These are phyloP conservation scores for Chondrostereum purpureum DNA, from an alignment of 1,284 basidiomycete genomes.

Conservation along the genomic window DNA sequence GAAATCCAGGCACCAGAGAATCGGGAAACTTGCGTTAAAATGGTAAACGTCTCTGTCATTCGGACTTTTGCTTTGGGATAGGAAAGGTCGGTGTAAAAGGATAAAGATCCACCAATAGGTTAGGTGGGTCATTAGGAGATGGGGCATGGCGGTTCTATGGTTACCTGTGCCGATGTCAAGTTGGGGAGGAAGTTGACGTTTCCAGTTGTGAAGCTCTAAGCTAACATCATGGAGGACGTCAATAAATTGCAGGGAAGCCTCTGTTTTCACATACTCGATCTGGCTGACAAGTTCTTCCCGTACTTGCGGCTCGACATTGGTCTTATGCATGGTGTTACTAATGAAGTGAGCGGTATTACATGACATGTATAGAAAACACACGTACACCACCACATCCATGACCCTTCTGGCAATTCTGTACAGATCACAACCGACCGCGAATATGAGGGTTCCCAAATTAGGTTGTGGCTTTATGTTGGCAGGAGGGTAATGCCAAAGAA, in stretches of 20 bases:
- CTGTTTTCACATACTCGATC: slow-evolving; percentile 32
- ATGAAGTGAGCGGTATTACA: neutral
- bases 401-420: slow-evolving; percentile 39
- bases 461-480: slow-evolving; percentile 29
- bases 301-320: slow-evolving; percentile 19
- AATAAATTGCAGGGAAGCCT: too few species aligned
- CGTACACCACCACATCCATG: slow-evolving; percentile 43
- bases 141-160: slow-evolving; percentile 45
- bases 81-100: slow-evolving; percentile 61
- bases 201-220: slow-evolving; percentile 43
- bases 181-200: slow-evolving; percentile 35
- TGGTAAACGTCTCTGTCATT: slow-evolving; percentile 44
- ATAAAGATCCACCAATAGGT: slow-evolving; percentile 61
- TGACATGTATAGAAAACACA: slow-evolving; percentile 21
- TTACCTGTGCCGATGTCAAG: slow-evolving; percentile 46
- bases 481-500: slow-evolving; percentile 27
- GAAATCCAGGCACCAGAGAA: too few species aligned
- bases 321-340: slow-evolving; percentile 16
- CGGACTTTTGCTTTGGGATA: slow-evolving; percentile 32
- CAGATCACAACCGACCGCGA: slow-evolving; percentile 38
- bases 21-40: slow-evolving; percentile 7
- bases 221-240: slow-evolving; percentile 22
- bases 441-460: slow-evolving; percentile 33
- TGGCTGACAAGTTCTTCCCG: slow-evolving; percentile 29
- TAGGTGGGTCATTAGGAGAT: slow-evolving; percentile 58